A percentile compares a stretch with the other conserved stretches of the same genome.
These are phyloP conservation scores for Laetiporus sulphureus DNA, from an alignment of 1,284 basidiomycete species.

Conservation along the genomic window DNA sequence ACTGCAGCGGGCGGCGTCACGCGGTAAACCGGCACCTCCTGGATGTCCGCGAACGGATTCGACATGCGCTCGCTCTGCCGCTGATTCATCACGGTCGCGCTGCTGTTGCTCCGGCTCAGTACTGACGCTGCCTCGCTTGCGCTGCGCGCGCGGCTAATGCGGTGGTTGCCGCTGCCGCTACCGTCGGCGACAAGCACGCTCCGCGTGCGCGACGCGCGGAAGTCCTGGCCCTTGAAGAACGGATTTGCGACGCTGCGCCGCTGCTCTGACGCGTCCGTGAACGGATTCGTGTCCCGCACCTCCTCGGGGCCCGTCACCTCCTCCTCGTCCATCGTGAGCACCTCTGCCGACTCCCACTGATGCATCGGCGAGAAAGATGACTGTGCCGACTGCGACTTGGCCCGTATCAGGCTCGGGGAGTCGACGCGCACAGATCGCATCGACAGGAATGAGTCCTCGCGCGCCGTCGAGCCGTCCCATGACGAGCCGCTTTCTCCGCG, in stretches of 20 bases:
- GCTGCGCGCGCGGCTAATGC: slow-evolving; percentile 17
- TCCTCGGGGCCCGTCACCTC: slow-evolving; percentile 18
- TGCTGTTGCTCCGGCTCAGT: too few relatives aligned
- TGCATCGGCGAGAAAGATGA: slow-evolving; percentile 42
- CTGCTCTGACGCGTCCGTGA: slow-evolving; percentile 30
- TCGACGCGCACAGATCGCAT: slow-evolving; percentile 33
- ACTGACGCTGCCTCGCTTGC: neutral
- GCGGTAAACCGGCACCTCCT: slow-evolving; percentile 15
- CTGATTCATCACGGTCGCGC: slow-evolving; percentile 1
- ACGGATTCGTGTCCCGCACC: slow-evolving; percentile 38
- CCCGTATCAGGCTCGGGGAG: slow-evolving; percentile 35
- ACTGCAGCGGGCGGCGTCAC: slow-evolving; percentile 9
- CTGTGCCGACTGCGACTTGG: slow-evolving; percentile 54
- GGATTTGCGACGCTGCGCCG: slow-evolving; percentile 47
- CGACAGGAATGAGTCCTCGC: slow-evolving; percentile 45
- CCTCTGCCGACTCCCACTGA: slow-evolving; percentile 67
- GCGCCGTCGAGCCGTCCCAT: slow-evolving; percentile 48
- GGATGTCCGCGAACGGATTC: slow-evolving; percentile 32
- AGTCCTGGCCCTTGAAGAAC: slow-evolving; percentile 50
- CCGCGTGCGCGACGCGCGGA: slow-evolving; percentile 13
- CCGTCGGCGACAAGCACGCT: too few relatives aligned
- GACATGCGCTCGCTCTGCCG: slow-evolving; percentile 7
- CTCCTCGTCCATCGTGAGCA: slow-evolving; percentile 40
- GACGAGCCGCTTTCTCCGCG: slow-evolving; percentile 35
- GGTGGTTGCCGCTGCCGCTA: slow-evolving; percentile 19